Percentiles rank a stretch among this genome's conserved stretches.
phyloP scores from a whole-genome alignment of 2,329 filamentous ascomycete genomes.

The Fusarium euwallaceae region DNA sequence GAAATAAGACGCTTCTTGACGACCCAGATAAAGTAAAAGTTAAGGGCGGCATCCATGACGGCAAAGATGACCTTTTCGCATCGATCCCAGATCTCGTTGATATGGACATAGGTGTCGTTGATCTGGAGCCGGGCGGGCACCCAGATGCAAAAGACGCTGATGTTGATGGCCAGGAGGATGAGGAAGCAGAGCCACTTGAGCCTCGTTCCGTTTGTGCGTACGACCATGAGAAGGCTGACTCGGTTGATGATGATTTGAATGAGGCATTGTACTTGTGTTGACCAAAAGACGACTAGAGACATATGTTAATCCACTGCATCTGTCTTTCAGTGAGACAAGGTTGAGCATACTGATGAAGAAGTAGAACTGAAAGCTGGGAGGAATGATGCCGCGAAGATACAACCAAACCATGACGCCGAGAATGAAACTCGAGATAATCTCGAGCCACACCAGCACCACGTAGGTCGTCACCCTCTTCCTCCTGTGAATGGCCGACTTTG shows the following conservation, averaged over 20 bases:
- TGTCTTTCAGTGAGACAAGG: fast-evolving
- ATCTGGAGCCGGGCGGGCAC: conserved; percentile 61
- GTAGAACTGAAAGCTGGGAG: conserved; percentile 49
- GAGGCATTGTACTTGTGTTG: conserved; percentile 57
- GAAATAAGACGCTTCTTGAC: conserved; percentile 60
- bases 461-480: conserved; percentile 38
- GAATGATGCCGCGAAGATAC: conserved; percentile 35
- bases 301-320: not conserved
- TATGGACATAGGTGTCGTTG: conserved; percentile 51
- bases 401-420: conserved; percentile 41
- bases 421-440: conserved; percentile 37
- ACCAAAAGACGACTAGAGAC: conserved; percentile 46
- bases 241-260: conserved; percentile 67
- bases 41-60: conserved; percentile 60
- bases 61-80: conserved; percentile 62
- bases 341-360: conserved; percentile 42
- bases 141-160: conserved; percentile 64
- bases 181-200: conserved; percentile 60
- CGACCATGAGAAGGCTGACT: conserved; percentile 59
- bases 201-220: conserved; percentile 46
- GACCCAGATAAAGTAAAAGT: conserved; percentile 59
- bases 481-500: conserved; percentile 26
- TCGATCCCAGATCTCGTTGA: conserved; percentile 64
- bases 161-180: conserved; percentile 60
- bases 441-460: conserved; percentile 36